Conservation (phyloP, 1,284 basidiomycete species). For the Ustilago lituana region DNA sequence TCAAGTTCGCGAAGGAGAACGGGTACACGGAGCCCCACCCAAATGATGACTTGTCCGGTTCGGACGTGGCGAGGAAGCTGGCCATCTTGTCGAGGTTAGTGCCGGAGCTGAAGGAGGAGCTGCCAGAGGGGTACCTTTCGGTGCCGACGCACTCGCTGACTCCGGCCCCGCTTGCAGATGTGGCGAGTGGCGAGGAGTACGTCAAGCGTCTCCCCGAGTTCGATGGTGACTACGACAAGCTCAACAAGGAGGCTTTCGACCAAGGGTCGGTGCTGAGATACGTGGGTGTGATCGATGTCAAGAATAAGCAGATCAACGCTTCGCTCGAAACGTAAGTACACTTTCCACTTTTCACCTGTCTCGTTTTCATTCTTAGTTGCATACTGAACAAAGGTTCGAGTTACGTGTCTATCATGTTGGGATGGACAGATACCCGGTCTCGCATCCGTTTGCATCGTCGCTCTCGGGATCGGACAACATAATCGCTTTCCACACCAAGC, state of each 20-base stretch:
- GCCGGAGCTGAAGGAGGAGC: conserved; percentile 57
- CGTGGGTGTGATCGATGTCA: conserved; percentile 91
- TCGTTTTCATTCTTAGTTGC: too few relatives aligned
- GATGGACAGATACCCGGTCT: conserved; percentile 72
- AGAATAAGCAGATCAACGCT: conserved; percentile 79
- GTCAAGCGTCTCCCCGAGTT: conserved; percentile 82
- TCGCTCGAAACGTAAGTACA: conserved; percentile 79
- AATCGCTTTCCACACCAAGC: conserved; percentile 92
- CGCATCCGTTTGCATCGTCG: conserved; percentile 93
- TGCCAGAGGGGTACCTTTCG: conserved; percentile 78
- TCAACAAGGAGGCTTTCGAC: conserved; percentile 79
- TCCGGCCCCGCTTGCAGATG: conserved; percentile 77
- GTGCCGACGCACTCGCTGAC: conserved; percentile 88
- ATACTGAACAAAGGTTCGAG: too few relatives aligned
- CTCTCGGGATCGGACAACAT: conserved; percentile 97
- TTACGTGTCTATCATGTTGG: too few relatives aligned
- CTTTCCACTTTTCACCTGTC: too few relatives aligned
- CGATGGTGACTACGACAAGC: conserved; percentile 80
- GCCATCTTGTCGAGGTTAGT: conserved; percentile 83
- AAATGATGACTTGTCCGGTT: conserved; percentile 92
- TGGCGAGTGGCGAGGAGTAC: conserved; percentile 74
- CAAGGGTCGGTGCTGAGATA: conserved; percentile 87
- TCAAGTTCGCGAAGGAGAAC: conserved; percentile 85
- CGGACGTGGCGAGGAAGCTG: conserved; percentile 95
- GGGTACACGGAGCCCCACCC: conserved; percentile 99